Percentiles rank a stretch among this genome's conserved stretches.
Evolutionary conservation across 2,329 filamentous ascomycete genomes (phyloP).

Genomic region (Fusarium sp.): DNA sequence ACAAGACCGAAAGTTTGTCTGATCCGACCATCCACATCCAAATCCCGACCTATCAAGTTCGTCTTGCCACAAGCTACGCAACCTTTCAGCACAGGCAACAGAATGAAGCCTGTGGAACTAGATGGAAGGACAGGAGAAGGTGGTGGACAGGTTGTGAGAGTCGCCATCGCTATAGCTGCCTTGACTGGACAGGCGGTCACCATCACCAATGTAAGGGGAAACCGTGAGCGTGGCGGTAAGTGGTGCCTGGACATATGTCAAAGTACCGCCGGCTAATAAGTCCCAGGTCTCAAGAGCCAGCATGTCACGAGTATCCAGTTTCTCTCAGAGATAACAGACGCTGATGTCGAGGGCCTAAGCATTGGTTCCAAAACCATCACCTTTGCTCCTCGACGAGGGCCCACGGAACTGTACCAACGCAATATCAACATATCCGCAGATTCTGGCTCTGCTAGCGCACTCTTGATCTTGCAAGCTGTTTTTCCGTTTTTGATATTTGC

Average conservation of each 20-base stretch:
- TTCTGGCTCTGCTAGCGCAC: constrained; percentile 65
- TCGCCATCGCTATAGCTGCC: constrained; percentile 68
- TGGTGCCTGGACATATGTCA: constrained; percentile 5
- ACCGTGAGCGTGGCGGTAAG: constrained; percentile 56
- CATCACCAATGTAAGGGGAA: constrained; percentile 68
- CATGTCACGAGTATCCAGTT: constrained; percentile 69
- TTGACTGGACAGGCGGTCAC: constrained; percentile 66
- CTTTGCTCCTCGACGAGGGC: constrained; percentile 58
- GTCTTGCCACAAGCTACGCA: constrained; percentile 21
- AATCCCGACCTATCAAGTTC: constrained; percentile 5
- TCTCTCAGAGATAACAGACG: constrained; percentile 65
- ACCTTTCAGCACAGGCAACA: constrained; percentile 7
- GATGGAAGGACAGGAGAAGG: constrained; percentile 72
- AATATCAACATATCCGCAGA: constrained; percentile 63
- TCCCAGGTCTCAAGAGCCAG: constrained; percentile 69
- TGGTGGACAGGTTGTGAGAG: constrained; percentile 70
- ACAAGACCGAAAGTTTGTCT: constrained; percentile 2
- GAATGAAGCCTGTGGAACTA: constrained; percentile 58
- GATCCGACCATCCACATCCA: not conserved
- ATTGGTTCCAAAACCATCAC: constrained; percentile 65
- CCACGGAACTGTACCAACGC: constrained; percentile 56
- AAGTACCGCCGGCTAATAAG: constrained; percentile 12
- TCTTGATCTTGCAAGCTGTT: constrained; percentile 71
- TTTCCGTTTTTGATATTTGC: constrained; percentile 70
- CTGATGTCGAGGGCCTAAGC: constrained; percentile 62